Base-by-base conservation (phyloP, 2,329 filamentous ascomycete genomes). In the Talaromyces albobiverticillius region DNA sequence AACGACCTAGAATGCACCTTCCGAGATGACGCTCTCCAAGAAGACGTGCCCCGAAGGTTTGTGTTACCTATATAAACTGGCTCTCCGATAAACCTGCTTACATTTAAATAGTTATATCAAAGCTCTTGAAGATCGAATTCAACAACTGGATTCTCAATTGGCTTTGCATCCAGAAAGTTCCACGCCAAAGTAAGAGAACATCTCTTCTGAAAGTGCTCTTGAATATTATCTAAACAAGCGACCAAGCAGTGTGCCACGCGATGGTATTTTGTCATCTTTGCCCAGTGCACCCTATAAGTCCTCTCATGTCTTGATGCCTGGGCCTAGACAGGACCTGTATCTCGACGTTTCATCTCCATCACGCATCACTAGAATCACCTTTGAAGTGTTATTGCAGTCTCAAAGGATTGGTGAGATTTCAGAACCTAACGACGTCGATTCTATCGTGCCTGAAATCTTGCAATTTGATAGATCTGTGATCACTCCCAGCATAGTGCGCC, bases 1-100 rank as follows among this genome's bases (percentile, higher is more conserved):
- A 46, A 46, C 31, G 43, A 46, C 43, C 22, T 46, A 7, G 43
- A 46, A 31, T 46, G 43, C 14, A 46, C 20, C 10, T 46, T 46
- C 25, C 9, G 43, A 16, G 43, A 46, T n/a, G 43, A 46, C 18
- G 43, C 43, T 16, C 43, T 46, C 13, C 43, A 46, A 16, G 25
- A 26, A 20, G 43, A 46, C 31, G n/a, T 46, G 4, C 43, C 43
- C 2, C n/a, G 43, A 16, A 46, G 43, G 43, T 46, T 23, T 22
- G 41, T 26, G n/a, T 42, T n/a, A n/a, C n/a, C n/a, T 2, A 42
- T 6, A 23, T 6, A 8, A 2, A 23, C 38, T 42, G n/a, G 16
- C n/a, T 16, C 10, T 42, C 10, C 3, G 10, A 16, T 42, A 20
- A 42, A 11, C 10, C 5, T 9, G 25, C 25, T 29, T 29, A 29